phyloP scores from a whole-genome alignment of 371 early-diverging fungal species.

The Lichtheimia hyalospora region DNA sequence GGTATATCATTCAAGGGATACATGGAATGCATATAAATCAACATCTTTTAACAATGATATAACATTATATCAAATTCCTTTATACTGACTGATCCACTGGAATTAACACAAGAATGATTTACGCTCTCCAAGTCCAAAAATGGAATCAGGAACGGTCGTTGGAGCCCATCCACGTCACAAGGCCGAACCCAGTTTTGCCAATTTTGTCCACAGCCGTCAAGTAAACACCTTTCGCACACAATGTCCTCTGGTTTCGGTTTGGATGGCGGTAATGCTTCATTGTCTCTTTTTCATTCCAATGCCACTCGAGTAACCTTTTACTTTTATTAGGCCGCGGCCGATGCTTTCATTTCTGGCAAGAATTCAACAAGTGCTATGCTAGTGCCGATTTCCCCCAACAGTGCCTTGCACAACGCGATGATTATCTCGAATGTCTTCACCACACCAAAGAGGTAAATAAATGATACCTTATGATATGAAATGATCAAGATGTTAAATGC shows the following conservation, averaged over 20 bases:
- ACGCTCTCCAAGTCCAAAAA: too few species aligned
- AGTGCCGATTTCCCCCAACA: conserved; percentile 69
- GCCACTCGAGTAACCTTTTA: background rate
- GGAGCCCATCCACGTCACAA: too few species aligned
- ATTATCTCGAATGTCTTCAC: conserved; percentile 83
- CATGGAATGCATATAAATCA: too few species aligned
- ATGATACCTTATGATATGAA: background rate
- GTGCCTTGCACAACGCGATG: conserved; percentile 73
- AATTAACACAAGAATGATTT: too few species aligned
- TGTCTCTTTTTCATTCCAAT: background rate
- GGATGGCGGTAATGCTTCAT: conserved; percentile 36
- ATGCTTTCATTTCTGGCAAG: conserved; percentile 85
- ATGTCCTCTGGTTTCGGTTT: conserved; percentile 53
- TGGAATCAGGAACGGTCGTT: too few species aligned
- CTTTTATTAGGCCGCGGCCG: conserved; percentile 68
- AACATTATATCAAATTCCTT: too few species aligned
- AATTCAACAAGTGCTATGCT: conserved; percentile 83
- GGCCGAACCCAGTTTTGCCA: background rate
- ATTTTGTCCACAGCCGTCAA: background rate
- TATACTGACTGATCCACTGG: too few species aligned
- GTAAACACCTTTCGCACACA: conserved; percentile 13
- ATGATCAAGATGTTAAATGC: too few species aligned
- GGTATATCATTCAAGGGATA: too few species aligned
- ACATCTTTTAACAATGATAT: too few species aligned
- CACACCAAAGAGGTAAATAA: conserved; percentile 75